A percentile compares a stretch with the other conserved stretches of the same genome.
These are phyloP conservation scores for Physcomitrellopsis africana DNA, from an alignment of 225 moss, liverwort and hornwort genomes.

Conservation along the genomic window DNA sequence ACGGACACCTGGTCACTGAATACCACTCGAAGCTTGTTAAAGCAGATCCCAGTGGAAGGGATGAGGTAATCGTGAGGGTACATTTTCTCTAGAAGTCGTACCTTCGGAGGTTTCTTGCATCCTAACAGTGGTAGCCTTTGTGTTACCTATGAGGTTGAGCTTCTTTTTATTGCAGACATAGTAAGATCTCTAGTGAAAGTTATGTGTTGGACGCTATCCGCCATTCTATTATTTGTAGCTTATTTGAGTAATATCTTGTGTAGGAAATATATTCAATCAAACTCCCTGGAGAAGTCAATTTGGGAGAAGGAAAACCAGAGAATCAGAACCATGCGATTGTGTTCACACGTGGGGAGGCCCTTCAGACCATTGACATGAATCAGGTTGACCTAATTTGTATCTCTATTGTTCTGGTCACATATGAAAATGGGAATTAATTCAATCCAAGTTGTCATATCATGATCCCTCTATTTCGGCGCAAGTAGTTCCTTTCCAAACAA, in stretches of 20 bases:
- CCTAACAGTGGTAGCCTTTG: neutral
- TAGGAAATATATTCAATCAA: constrained; percentile 72
- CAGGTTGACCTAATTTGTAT: constrained; percentile 44
- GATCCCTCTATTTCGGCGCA: neutral
- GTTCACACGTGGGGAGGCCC: constrained; percentile 72
- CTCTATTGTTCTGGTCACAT: neutral
- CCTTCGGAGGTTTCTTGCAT: constrained; percentile 15
- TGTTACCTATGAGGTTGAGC: constrained; percentile 2
- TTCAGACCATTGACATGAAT: constrained; percentile 76
- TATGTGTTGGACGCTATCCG: too few relatives aligned
- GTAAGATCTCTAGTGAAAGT: neutral
- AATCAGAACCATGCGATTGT: constrained; percentile 80
- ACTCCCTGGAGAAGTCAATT: constrained; percentile 55
- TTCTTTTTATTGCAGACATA: neutral
- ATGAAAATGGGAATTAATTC: neutral
- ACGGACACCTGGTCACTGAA: constrained; percentile 38
- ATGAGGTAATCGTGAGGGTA: constrained; percentile 43
- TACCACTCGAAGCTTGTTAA: constrained; percentile 65
- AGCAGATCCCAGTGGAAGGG: constrained; percentile 68
- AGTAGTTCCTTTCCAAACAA: neutral
- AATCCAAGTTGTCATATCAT: neutral
- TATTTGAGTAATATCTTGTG: constrained; percentile 20
- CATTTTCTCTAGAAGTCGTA: neutral
- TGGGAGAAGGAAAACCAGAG: constrained; percentile 69
- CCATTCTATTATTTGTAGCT: constrained; percentile 1